Conservation (phyloP, 2,329 filamentous ascomycete species). For the Pseudogymnoascus destructans region DNA sequence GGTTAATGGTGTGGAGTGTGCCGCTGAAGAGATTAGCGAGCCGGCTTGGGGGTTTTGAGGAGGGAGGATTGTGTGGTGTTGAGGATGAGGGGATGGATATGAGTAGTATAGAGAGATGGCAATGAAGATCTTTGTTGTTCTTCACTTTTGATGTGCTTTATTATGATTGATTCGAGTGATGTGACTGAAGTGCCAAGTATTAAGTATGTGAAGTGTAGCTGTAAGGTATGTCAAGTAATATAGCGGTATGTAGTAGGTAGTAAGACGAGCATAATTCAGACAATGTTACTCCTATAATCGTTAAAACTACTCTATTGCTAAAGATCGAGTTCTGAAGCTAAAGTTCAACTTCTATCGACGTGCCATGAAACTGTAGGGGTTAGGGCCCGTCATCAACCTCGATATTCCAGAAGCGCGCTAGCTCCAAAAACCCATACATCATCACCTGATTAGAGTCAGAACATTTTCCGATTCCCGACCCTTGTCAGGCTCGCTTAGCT, state of each 20-base stretch:
- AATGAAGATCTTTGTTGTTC: slow-evolving; percentile 8
- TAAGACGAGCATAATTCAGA: background rate
- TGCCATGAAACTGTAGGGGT: background rate
- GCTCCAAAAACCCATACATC: background rate
- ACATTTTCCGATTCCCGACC: background rate
- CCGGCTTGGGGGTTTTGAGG: background rate
- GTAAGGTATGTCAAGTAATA: background rate
- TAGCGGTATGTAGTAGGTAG: background rate
- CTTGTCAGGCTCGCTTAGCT: background rate
- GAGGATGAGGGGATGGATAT: background rate
- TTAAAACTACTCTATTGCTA: background rate
- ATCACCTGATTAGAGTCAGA: background rate
- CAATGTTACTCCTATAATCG: background rate
- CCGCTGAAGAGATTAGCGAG: background rate
- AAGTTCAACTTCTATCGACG: background rate
- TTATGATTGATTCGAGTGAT: background rate
- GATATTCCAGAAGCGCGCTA: background rate
- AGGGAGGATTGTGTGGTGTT: background rate
- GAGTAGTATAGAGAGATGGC: slow-evolving; percentile 7
- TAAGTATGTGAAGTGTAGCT: background rate
- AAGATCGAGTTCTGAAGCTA: background rate
- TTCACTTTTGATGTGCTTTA: background rate
- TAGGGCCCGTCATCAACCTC: background rate
- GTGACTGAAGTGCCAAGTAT: background rate
- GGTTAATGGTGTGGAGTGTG: background rate